Percentiles rank a stretch among this genome's conserved stretches.
Evolutionary conservation across 345 rosid species (phyloP).

Genomic region (rapeseed (Brassica napus)): DNA sequence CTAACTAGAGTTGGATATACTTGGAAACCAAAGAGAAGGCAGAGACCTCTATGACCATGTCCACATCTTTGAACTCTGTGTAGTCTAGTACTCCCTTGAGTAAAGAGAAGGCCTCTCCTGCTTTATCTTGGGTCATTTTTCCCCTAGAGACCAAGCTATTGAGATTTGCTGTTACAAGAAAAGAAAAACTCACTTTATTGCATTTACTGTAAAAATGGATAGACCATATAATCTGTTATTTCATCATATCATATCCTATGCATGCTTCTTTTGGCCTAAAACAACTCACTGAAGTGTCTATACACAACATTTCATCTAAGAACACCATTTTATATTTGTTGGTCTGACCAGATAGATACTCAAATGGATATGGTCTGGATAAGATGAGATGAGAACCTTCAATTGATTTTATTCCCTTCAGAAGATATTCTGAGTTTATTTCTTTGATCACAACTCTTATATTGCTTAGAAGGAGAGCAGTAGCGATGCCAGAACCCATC

Average conservation of each 20-base stretch:
- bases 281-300: not conserved
- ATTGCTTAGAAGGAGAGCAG: slow-evolving; percentile 69
- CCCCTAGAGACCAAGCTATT: slow-evolving; percentile 68
- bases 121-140: slow-evolving; percentile 64
- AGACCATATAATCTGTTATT: not conserved
- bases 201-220: not conserved
- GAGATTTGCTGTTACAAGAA: slow-evolving; percentile 63
- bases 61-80: slow-evolving; percentile 83
- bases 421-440: slow-evolving; percentile 78
- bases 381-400: slow-evolving; percentile 54
- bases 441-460: slow-evolving; percentile 81
- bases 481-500: slow-evolving; percentile 97
- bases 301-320: not conserved
- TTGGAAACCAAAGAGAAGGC: slow-evolving; percentile 14
- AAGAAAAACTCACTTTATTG: not conserved
- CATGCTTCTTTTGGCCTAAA: slow-evolving; percentile 10
- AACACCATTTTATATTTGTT: not conserved
- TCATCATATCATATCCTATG: not conserved
- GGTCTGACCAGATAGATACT: slow-evolving; percentile 5
- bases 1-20: slow-evolving; percentile 8
- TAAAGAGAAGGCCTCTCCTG: slow-evolving; percentile 70
- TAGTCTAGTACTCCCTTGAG: slow-evolving; percentile 82
- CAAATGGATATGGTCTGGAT: not conserved
- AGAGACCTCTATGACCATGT: slow-evolving; percentile 89
- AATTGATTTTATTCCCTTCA: slow-evolving; percentile 67